A percentile compares a stretch with the other conserved stretches of the same genome.
Evolutionary conservation across 2,329 filamentous ascomycete genomes (phyloP).

Genomic region (Onygenales sp.): DNA sequence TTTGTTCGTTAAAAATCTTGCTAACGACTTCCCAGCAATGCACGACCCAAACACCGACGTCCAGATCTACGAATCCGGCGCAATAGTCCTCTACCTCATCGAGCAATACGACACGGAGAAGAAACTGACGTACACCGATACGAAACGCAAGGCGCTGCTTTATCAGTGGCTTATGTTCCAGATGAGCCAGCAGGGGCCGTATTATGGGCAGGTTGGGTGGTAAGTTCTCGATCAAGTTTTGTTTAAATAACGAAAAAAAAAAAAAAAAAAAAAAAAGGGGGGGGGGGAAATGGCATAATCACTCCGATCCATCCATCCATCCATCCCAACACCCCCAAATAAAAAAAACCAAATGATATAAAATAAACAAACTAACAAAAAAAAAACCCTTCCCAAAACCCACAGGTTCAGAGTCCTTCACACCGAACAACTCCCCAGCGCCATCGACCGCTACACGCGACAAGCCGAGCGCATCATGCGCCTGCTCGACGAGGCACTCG

Average conservation of each 20-base stretch:
- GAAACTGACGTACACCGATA: constrained; percentile 24
- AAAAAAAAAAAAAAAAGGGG: too few relatives aligned
- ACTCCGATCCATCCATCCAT: too few relatives aligned
- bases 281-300: too few relatives aligned
- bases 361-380: too few relatives aligned
- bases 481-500: too few relatives aligned
- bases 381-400: too few relatives aligned
- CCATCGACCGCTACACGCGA: too few relatives aligned
- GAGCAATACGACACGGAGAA: constrained; percentile 33
- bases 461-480: too few relatives aligned
- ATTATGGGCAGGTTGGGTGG: constrained; percentile 30
- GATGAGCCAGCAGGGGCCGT: constrained; percentile 34
- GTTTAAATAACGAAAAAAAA: too few relatives aligned
- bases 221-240: not conserved
- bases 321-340: not conserved
- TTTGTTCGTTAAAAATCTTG: not conserved
- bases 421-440: too few relatives aligned
- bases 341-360: not conserved
- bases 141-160: constrained; percentile 21
- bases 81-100: constrained; percentile 29
- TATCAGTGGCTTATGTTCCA: constrained; percentile 35
- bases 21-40: constrained; percentile 12
- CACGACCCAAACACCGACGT: constrained; percentile 30
- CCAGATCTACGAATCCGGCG: constrained; percentile 28
- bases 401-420: too few relatives aligned